Percentiles rank a stretch among this genome's conserved stretches.
Evolutionary conservation across 371 early-diverging fungal genomes (phyloP).

Genomic region (Saksenaea oblongispora): DNA sequence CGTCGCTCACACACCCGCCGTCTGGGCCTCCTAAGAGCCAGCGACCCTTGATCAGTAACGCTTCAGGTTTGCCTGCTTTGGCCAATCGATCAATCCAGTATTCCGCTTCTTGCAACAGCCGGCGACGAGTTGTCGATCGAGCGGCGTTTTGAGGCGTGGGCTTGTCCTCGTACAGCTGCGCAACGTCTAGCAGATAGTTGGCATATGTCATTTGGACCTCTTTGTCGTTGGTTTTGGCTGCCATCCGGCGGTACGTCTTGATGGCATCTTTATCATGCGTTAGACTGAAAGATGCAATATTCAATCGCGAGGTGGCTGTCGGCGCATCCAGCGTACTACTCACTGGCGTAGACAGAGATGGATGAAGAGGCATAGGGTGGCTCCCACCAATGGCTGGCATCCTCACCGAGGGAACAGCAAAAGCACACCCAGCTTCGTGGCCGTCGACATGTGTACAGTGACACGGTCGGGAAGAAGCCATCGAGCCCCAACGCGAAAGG

Average conservation of each 20-base stretch:
- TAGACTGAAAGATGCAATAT: conserved; percentile 24
- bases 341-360: not conserved
- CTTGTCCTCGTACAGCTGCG: conserved; percentile 20
- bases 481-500: not conserved
- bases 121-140: conserved; percentile 18
- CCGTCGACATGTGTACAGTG: not conserved
- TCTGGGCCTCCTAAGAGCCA: conserved; percentile 49
- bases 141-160: conserved; percentile 3
- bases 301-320: not conserved
- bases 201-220: conserved; percentile 72
- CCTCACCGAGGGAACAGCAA: not conserved
- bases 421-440: not conserved
- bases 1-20: conserved; percentile 1
- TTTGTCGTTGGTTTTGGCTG: conserved; percentile 69
- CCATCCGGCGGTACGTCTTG: conserved; percentile 73
- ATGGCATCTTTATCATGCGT: conserved; percentile 23
- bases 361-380: not conserved
- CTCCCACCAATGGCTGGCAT: not conserved
- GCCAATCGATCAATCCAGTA: conserved; percentile 77
- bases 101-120: conserved; percentile 56
- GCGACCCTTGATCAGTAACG: conserved; percentile 66
- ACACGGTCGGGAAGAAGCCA: not conserved
- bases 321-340: not conserved
- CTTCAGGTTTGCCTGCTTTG: conserved; percentile 68
- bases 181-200: conserved; percentile 65